Base-by-base conservation (phyloP, 139 green algal species). In the Gonium pectorale region DNA sequence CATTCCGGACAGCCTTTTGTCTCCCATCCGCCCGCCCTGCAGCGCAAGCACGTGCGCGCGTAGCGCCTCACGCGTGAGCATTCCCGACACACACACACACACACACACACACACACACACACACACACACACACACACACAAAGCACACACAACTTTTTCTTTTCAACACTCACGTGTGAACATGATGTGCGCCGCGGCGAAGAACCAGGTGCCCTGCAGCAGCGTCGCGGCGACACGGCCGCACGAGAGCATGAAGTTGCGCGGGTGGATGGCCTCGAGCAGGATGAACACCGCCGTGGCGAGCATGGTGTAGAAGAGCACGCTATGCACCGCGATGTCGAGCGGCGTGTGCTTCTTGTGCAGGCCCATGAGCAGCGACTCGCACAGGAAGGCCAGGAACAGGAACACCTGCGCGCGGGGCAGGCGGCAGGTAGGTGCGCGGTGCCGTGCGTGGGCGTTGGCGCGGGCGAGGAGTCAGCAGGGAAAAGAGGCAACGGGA, bases 321-420 rank as follows among this genome's bases (percentile, higher is more conserved):
- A 95, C 83, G 9, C 87, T 71, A 86, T 96, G 93, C 35, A 93
- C 80, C 31, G 91, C 40, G 24, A 90, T 72, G 68, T 95, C 92
- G 22, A 95, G 82, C 2, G 70, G 59, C 0, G 83, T 86, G 59
- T 91, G 92, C 86, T 96, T 94, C 40, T 94, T 87, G 82, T 96
- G 93, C 41, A 96, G 94, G 5, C 87, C 86, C 79, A 96, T 92
- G 40, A 96, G 89, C 67, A 93, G 56, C 37, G 89, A 79, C 86
- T 96, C 89, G 19, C 84, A 72, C 26, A 94, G 19, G 70, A 95
- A 94, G 27, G 86, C 81, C 56, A 95, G 26, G 26, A 74, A 83
- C 56, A 96, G 81, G 59, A 91, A 94, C 1, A 54, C 87, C 91
- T 95, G 90, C n/a, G n/a, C n/a, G n/a, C n/a, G n/a, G n/a, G n/a